Evolutionary conservation across 164 flowering plant species (phyloP).

Genomic region (Aristolochia contorta): DNA sequence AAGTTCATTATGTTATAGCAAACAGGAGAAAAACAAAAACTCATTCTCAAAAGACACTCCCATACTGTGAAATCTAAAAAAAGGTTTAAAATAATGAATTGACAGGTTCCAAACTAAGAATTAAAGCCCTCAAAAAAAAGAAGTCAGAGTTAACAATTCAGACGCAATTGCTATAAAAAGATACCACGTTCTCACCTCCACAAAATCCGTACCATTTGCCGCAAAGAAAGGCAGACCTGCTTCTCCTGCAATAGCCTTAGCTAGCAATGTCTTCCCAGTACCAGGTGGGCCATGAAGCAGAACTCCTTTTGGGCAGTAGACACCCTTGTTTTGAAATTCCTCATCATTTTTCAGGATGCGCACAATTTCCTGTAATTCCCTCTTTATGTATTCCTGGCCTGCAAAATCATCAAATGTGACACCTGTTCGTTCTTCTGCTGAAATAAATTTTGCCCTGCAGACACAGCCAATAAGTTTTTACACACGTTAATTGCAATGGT

Average conservation of each 20-base stretch:
- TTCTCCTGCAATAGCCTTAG: slow-evolving; percentile 99
- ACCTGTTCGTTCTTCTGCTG: slow-evolving; percentile 94
- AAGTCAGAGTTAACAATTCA: too few relatives aligned
- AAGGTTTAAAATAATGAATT: too few relatives aligned
- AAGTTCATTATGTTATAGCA: too few relatives aligned
- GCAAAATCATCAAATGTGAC: slow-evolving; percentile 96
- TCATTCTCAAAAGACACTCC: too few relatives aligned
- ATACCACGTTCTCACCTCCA: slow-evolving; percentile 50
- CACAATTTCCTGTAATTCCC: slow-evolving; percentile 91
- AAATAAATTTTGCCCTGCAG: slow-evolving; percentile 86
- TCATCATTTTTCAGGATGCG: slow-evolving; percentile 81
- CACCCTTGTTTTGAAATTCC: slow-evolving; percentile 80
- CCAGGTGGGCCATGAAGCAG: slow-evolving; percentile 99
- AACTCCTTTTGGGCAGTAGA: slow-evolving; percentile 96
- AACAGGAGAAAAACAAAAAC: too few relatives aligned
- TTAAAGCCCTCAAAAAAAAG: too few relatives aligned
- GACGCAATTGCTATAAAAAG: too few relatives aligned
- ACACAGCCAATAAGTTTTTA: not conserved
- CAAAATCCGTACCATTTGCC: slow-evolving; percentile 94
- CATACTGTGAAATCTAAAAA: too few relatives aligned
- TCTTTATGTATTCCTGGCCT: slow-evolving; percentile 94
- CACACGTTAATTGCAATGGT: not conserved
- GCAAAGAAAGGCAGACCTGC: slow-evolving; percentile 98
- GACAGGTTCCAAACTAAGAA: too few relatives aligned
- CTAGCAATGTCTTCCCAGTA: slow-evolving; percentile 92